Evolutionary conservation across 257 asterid species (phyloP).

Genomic region (Plectranthus barbatus): DNA sequence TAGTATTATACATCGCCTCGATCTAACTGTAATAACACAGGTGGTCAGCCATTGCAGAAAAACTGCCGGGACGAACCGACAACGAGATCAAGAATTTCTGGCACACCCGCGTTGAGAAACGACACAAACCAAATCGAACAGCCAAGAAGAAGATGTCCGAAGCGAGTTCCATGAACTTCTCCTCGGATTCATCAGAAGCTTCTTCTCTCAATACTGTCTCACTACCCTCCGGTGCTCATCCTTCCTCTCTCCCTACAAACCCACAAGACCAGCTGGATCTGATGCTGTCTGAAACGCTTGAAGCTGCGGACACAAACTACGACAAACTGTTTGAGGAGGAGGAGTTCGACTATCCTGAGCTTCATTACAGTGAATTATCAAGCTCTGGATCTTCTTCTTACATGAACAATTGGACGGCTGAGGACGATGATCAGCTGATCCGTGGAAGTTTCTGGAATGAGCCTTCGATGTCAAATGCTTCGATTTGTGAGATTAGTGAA

Average conservation of each 20-base stretch:
- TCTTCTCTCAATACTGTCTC: background rate
- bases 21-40: background rate
- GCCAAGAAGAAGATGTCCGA: background rate
- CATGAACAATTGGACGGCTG: constrained; percentile 5
- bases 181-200: background rate
- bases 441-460: constrained; percentile 4
- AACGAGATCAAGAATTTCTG: constrained; percentile 28
- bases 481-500: background rate
- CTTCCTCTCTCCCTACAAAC: background rate
- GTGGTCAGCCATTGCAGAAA: constrained; percentile 27
- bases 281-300: constrained; percentile 5
- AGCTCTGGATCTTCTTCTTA: constrained; percentile 19
- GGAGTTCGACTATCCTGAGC: constrained; percentile 8
- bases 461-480: background rate
- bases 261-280: background rate
- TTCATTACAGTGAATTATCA: constrained; percentile 9
- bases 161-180: background rate
- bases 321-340: background rate
- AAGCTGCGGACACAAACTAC: background rate
- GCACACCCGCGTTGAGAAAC: constrained; percentile 18
- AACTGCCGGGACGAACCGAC: constrained; percentile 25
- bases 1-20: too few relatives aligned
- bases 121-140: background rate
- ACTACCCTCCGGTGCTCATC: background rate
- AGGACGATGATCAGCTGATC: background rate